Conservation (phyloP, 306 rosid species). For the Trichosanthes truncata region DNA sequence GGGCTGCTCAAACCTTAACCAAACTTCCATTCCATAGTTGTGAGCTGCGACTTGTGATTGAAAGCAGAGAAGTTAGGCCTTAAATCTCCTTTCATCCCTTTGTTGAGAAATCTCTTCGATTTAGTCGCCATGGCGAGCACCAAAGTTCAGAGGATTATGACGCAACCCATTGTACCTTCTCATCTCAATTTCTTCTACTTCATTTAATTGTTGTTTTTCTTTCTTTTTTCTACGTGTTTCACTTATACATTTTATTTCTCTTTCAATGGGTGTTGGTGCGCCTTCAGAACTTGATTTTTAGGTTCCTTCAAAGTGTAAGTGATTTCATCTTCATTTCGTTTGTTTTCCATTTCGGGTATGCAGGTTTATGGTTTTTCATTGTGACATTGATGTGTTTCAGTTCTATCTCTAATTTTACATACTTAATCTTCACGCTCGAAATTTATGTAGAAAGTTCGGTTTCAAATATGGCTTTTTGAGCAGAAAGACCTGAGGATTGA, state of each 20-base stretch:
- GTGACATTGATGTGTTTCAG: not conserved
- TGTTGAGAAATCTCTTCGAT: not conserved
- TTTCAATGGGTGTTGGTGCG: not conserved
- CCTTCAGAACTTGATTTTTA: constrained; percentile 73
- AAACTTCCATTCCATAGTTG: not conserved
- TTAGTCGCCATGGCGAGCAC: constrained; percentile 68
- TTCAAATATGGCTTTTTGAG: constrained; percentile 81
- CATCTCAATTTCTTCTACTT: not conserved
- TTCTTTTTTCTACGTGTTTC: not conserved
- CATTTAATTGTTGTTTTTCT: not conserved
- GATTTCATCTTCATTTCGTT: not conserved
- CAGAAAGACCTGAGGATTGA: constrained; percentile 74
- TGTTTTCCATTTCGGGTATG: not conserved
- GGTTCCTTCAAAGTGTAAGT: constrained; percentile 84
- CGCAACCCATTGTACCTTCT: constrained; percentile 63
- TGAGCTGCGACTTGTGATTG: not conserved
- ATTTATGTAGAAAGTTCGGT: constrained; percentile 54
- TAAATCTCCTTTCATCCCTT: not conserved
- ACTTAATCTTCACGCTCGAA: not conserved
- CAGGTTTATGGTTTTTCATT: not conserved
- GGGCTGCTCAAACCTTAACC: not conserved
- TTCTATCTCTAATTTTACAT: not conserved
- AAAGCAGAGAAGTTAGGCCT: not conserved
- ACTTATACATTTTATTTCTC: not conserved
- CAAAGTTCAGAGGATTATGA: constrained; percentile 93